A percentile compares a stretch with the other conserved stretches of the same genome.
These are phyloP conservation scores for Phaeosphaeriaceae sp. DNA, from an alignment of 2,329 filamentous ascomycete genomes.

Conservation along the genomic window DNA sequence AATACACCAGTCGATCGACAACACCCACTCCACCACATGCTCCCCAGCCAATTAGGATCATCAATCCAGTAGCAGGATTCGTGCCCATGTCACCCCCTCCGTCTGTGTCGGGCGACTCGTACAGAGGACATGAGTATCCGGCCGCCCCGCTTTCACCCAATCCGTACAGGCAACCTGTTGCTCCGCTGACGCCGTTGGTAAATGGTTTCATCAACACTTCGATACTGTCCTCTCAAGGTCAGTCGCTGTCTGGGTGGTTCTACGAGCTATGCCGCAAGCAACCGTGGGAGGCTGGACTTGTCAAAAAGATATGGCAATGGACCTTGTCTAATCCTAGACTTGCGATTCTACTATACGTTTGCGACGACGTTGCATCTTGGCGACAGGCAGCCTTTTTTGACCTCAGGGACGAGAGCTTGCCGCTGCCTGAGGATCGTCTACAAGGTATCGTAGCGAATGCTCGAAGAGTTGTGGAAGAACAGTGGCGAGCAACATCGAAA, in stretches of 20 bases:
- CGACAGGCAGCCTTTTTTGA: slow-evolving; percentile 48
- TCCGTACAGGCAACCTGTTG: slow-evolving; percentile 42
- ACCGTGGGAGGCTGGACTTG: slow-evolving; percentile 42
- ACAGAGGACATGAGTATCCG: slow-evolving; percentile 38
- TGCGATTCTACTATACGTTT: slow-evolving; percentile 48
- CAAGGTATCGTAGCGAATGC: slow-evolving; percentile 49
- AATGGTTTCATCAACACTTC: slow-evolving; percentile 49
- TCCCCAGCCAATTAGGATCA: slow-evolving; percentile 45
- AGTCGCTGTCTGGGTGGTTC: slow-evolving; percentile 48
- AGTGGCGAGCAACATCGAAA: slow-evolving; percentile 51
- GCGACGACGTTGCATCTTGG: slow-evolving; percentile 50
- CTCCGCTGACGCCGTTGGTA: slow-evolving; percentile 38
- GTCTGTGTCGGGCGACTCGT: slow-evolving; percentile 38
- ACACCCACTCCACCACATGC: slow-evolving; percentile 49
- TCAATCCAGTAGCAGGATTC: slow-evolving; percentile 43
- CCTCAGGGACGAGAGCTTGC: slow-evolving; percentile 47
- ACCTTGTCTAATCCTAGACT: slow-evolving; percentile 48
- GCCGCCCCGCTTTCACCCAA: slow-evolving; percentile 44
- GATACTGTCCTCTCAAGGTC: slow-evolving; percentile 44
- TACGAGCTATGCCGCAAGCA: slow-evolving; percentile 46
- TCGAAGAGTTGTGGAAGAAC: slow-evolving; percentile 47
- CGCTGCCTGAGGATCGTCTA: slow-evolving; percentile 47
- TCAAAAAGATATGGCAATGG: slow-evolving; percentile 51
- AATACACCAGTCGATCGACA: slow-evolving; percentile 49
- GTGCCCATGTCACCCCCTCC: slow-evolving; percentile 42